Base-by-base conservation (phyloP, 2,329 filamentous ascomycete genomes). In the Curvularia lunata region DNA sequence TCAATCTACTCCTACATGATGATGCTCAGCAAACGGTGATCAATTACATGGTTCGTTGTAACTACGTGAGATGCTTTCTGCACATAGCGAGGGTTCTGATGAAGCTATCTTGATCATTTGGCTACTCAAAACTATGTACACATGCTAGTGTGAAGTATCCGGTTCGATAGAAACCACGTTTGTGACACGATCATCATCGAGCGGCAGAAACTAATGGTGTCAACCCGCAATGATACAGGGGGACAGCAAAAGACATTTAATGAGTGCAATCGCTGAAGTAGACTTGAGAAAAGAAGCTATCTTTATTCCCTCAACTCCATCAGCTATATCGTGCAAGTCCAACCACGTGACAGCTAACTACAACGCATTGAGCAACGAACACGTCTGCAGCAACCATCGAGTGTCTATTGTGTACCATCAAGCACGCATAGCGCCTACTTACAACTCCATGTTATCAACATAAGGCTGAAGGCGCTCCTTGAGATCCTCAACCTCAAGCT, bases 401-500 rank as follows among this genome's bases (percentile, higher is more conserved):
- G 46, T 25, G 30, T 28, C 45, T 34, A 8, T 34, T 23, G 4
- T 25, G 23, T 25, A 25, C 23, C 6, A 6, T 25, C 23, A 4
- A 25, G 6, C 2, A 25, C 23, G 13, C 16, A 10, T 6, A 12
- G 32, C 13, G 2, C 16, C 18, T 25, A 3, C 21, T 46, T 72
- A 76, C 64, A 77, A 63, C 53, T 77, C 74, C 19, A 70, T 52
- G 43, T 68, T 73, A 57, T 69, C 69, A 13, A 75, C 64, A 47
- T 70, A 70, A 21, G 74, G 73, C 50, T 69, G 64, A 30, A 78
- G 67, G 42, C 85, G 80, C 68, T 83, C 82, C 75, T 84, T 85
- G 51, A 90, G 78, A 28, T 88, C 87, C 63, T 88, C 84, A 5
- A 88, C 82, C 3, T 75, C 80, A 58, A 89, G 79, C 68, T 85